A percentile compares a stretch with the other conserved stretches of the same genome.
These are phyloP conservation scores for Didymella exigua DNA, from an alignment of 2,329 filamentous ascomycete genomes.

Conservation along the genomic window DNA sequence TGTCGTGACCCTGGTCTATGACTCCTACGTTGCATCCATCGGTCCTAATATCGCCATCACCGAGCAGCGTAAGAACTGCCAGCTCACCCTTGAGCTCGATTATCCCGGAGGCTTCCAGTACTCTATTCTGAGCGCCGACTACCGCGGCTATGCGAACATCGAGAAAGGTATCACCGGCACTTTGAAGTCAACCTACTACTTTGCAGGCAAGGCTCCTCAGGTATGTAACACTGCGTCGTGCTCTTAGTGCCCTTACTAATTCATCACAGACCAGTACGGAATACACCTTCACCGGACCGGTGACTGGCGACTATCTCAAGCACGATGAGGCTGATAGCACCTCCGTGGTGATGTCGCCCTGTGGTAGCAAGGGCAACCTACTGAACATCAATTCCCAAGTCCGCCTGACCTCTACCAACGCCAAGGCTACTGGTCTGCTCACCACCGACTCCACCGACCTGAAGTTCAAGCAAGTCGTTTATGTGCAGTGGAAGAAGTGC, in stretches of 20 bases:
- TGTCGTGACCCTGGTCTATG: constrained; percentile 60
- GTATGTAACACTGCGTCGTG: constrained; percentile 27
- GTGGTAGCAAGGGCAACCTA: constrained; percentile 56
- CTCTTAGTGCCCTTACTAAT: constrained; percentile 9
- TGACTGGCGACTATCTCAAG: constrained; percentile 48
- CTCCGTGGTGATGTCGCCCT: constrained; percentile 59
- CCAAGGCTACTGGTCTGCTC: constrained; percentile 48
- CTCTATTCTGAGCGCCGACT: constrained; percentile 58
- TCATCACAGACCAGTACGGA: constrained; percentile 40
- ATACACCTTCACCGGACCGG: constrained; percentile 50
- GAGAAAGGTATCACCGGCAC: constrained; percentile 55
- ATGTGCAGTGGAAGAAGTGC: constrained; percentile 54
- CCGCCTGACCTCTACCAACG: constrained; percentile 46
- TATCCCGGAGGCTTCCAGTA: constrained; percentile 61
- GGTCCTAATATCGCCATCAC: constrained; percentile 52
- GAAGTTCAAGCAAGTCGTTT: constrained; percentile 53
- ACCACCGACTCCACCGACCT: constrained; percentile 58
- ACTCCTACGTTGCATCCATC: constrained; percentile 58
- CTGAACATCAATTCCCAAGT: constrained; percentile 62
- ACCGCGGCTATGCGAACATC: constrained; percentile 58
- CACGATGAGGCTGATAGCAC: constrained; percentile 51
- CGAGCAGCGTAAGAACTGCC: constrained; percentile 60
- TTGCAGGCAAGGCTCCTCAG: constrained; percentile 55
- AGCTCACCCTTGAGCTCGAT: constrained; percentile 58
- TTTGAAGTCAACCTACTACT: constrained; percentile 61